phyloP scores from a whole-genome alignment of 352 stramenopile species.

The Pythium sukuiense region DNA sequence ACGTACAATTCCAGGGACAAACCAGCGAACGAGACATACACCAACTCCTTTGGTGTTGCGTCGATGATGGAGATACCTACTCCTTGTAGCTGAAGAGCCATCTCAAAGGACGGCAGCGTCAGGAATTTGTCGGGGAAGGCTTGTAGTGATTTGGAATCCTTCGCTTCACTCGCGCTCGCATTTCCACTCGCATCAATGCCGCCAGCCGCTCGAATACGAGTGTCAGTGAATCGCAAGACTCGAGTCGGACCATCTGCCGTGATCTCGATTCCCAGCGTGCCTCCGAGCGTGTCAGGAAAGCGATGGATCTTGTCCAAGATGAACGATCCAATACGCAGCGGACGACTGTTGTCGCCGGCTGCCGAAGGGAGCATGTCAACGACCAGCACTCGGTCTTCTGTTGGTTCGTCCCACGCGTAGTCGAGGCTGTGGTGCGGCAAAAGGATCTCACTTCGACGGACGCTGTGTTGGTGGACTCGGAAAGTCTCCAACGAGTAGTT shows the following conservation, averaged over 20 bases:
- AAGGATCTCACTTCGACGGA: slow-evolving; percentile 82
- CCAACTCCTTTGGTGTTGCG: slow-evolving; percentile 64
- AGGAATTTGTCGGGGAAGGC: slow-evolving; percentile 27
- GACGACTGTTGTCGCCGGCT: slow-evolving; percentile 84
- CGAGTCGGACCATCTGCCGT: slow-evolving; percentile 83
- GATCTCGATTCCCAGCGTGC: slow-evolving; percentile 80
- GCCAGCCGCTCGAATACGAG: slow-evolving; percentile 56
- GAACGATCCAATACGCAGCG: slow-evolving; percentile 82
- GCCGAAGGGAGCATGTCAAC: slow-evolving; percentile 89
- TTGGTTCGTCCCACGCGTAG: slow-evolving; percentile 89
- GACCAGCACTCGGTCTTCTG: slow-evolving; percentile 72
- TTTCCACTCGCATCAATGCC: slow-evolving; percentile 30
- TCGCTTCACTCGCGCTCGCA: slow-evolving; percentile 23
- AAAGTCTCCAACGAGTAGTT: slow-evolving; percentile 90
- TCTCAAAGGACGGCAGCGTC: slow-evolving; percentile 44
- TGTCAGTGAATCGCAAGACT: slow-evolving; percentile 86
- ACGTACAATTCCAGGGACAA: slow-evolving; percentile 66
- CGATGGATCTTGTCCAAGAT: slow-evolving; percentile 78
- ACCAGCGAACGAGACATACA: slow-evolving; percentile 75
- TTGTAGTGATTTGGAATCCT: slow-evolving; percentile 17
- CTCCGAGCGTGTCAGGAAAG: slow-evolving; percentile 73
- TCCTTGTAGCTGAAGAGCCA: slow-evolving; percentile 59
- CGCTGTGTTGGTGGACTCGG: slow-evolving; percentile 79
- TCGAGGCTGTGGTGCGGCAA: slow-evolving; percentile 85
- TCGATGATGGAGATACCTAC: slow-evolving; percentile 82